Evolutionary conservation across 2,329 filamentous ascomycete species (phyloP).

Genomic region (Emergomyces orientalis): DNA sequence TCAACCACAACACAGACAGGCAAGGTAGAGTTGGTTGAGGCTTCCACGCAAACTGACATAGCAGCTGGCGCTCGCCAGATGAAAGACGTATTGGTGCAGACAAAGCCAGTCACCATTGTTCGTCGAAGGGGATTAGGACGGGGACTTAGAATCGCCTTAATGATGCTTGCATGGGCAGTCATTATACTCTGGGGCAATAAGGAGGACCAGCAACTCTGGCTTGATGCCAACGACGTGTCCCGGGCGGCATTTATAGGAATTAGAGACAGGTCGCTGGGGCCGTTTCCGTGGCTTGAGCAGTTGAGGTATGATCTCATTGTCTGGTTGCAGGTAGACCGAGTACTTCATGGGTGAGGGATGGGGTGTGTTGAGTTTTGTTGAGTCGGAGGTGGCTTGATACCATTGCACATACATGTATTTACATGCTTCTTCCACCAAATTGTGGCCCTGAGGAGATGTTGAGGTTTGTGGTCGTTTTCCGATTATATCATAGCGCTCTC

Average conservation of each 20-base stretch:
- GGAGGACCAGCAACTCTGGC: slow-evolving; percentile 13
- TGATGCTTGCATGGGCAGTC: slow-evolving; percentile 13
- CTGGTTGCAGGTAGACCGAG: slow-evolving; percentile 15
- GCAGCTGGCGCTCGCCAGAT: not conserved
- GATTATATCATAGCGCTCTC: not conserved
- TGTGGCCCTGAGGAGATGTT: not conserved
- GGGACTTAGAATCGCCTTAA: slow-evolving; percentile 8
- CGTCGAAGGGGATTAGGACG: slow-evolving; percentile 5
- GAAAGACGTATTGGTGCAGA: slow-evolving; percentile 13
- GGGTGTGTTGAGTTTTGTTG: not conserved
- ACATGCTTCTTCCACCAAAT: not conserved
- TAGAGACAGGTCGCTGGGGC: slow-evolving; percentile 3
- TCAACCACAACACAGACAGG: not conserved
- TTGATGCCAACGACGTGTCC: slow-evolving; percentile 14
- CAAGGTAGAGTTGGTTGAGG: slow-evolving; percentile 6
- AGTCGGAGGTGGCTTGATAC: not conserved
- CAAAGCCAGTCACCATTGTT: slow-evolving; percentile 9
- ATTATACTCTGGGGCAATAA: slow-evolving; percentile 9
- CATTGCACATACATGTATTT: not conserved
- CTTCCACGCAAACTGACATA: slow-evolving; percentile 10
- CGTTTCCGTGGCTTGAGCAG: slow-evolving; percentile 9
- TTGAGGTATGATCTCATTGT: slow-evolving; percentile 10
- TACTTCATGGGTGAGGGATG: slow-evolving; percentile 12
- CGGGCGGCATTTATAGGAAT: slow-evolving; percentile 6
- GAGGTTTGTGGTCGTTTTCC: not conserved